phyloP scores from a whole-genome alignment of 495 filamentous ascomycete species.

The Terfezia boudieri region DNA sequence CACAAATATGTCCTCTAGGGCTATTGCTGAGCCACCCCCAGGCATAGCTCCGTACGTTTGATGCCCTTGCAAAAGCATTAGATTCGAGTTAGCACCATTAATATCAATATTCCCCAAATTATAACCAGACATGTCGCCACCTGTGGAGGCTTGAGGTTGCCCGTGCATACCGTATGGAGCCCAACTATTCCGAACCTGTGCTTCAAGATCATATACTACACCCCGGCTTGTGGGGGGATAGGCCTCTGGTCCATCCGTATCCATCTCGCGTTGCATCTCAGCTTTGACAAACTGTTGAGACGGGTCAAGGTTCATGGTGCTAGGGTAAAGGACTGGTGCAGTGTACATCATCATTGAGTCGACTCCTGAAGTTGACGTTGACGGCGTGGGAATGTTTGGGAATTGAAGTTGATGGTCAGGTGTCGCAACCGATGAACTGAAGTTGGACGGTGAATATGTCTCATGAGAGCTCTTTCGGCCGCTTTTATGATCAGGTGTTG shows the following conservation, averaged over 20 bases:
- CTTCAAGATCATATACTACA: not conserved
- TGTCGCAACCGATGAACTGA: slow-evolving; percentile 13
- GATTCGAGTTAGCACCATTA: slow-evolving; percentile 1
- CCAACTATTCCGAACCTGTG: not conserved
- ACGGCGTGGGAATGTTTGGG: not conserved
- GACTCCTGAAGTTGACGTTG: not conserved
- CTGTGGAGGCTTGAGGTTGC: slow-evolving; percentile 15
- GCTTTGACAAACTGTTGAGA: not conserved
- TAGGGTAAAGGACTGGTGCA: not conserved
- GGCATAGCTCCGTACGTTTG: slow-evolving; percentile 2
- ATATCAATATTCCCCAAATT: not conserved
- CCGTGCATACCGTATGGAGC: not conserved
- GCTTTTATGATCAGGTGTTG: not conserved
- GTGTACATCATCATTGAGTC: not conserved
- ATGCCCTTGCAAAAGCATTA: not conserved
- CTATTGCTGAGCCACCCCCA: slow-evolving; percentile 4
- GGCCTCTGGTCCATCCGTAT: not conserved
- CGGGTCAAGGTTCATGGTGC: not conserved
- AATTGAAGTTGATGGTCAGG: not conserved
- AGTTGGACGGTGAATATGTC: slow-evolving; percentile 33
- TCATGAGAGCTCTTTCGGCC: slow-evolving; percentile 20
- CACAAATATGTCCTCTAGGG: slow-evolving; percentile 13
- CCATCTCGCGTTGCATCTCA: not conserved
- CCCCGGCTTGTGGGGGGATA: not conserved
- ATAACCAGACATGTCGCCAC: slow-evolving; percentile 5